These are phyloP conservation scores for Fusarium nelsonii DNA, from an alignment of 2,329 filamentous ascomycete species.

Conservation along the genomic window DNA sequence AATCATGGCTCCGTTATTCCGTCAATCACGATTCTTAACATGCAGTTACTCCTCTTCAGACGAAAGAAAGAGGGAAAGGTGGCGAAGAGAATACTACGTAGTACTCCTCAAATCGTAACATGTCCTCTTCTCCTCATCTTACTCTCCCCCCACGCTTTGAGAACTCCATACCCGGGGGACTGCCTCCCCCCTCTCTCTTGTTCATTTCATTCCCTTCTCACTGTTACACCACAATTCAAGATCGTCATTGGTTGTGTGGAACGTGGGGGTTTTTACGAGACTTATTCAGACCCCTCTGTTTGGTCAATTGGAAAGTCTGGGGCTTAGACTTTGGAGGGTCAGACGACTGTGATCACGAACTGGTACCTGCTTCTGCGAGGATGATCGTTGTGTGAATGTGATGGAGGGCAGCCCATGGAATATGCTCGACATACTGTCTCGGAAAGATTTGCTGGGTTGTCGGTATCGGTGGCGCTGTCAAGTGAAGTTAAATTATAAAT, in stretches of 20 bases:
- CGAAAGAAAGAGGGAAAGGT: background rate
- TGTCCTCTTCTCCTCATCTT: constrained; percentile 5
- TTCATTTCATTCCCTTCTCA: constrained; percentile 11
- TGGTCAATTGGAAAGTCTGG: constrained; percentile 25
- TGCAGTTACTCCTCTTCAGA: background rate
- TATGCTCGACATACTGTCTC: constrained; percentile 28
- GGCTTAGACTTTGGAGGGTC: constrained; percentile 25
- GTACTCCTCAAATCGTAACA: constrained; percentile 21
- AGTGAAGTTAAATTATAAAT: background rate
- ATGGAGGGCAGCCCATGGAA: constrained; percentile 32
- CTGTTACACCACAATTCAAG: constrained; percentile 42
- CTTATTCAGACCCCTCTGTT: constrained; percentile 7
- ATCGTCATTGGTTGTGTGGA: constrained; percentile 27
- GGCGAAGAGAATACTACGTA: background rate
- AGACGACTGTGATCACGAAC: constrained; percentile 43
- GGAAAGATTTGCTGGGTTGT: background rate
- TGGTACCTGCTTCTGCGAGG: constrained; percentile 45
- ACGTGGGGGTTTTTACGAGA: constrained; percentile 36
- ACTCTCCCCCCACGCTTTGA: constrained; percentile 25
- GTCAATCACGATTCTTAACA: background rate
- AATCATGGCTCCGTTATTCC: constrained; percentile 4
- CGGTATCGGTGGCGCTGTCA: constrained; percentile 11
- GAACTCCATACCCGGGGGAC: background rate
- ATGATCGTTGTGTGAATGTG: constrained; percentile 18
- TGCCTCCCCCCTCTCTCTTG: constrained; percentile 6